Evolutionary conservation across 129 eudicot genomes (phyloP).

Genomic region (Lactuca saligna): DNA sequence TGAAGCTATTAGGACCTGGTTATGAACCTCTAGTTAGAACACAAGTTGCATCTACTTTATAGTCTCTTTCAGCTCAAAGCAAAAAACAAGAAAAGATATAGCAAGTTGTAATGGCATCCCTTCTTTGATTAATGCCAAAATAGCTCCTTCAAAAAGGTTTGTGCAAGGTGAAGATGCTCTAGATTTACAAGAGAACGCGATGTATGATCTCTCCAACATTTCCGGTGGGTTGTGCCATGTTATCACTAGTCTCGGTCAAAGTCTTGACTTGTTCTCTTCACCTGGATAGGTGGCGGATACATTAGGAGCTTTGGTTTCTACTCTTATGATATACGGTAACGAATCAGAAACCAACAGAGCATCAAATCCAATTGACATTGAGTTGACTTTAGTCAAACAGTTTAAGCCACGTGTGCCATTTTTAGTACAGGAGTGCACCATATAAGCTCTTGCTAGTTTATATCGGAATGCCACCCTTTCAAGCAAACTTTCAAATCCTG

Average conservation of each 20-base stretch:
- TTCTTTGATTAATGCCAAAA: slow-evolving; percentile 91
- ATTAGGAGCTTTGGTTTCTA: slow-evolving; percentile 96
- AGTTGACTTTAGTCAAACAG: slow-evolving; percentile 81
- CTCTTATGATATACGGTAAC: slow-evolving; percentile 95
- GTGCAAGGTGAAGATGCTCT: slow-evolving; percentile 99
- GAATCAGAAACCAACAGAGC: slow-evolving; percentile 75
- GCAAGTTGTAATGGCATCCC: slow-evolving; percentile 88
- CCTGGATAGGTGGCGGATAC: slow-evolving; percentile 94
- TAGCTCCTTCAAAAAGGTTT: slow-evolving; percentile 97
- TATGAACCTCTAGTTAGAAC: slow-evolving; percentile 94
- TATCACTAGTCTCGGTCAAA: slow-evolving; percentile 94
- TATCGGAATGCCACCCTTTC: slow-evolving; percentile 75
- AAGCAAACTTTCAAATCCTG: slow-evolving; percentile 70
- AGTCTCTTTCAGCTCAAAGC: slow-evolving; percentile 96
- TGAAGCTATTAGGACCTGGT: slow-evolving; percentile 78
- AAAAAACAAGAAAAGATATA: slow-evolving; percentile 83
- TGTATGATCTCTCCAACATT: slow-evolving; percentile 98
- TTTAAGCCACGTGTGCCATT: slow-evolving; percentile 71
- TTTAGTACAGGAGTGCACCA: slow-evolving; percentile 91
- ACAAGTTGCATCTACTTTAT: slow-evolving; percentile 91
- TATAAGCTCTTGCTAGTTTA: slow-evolving; percentile 98
- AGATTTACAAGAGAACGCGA: slow-evolving; percentile 95
- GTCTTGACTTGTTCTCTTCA: slow-evolving; percentile 92
- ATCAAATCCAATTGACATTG: slow-evolving; percentile 79
- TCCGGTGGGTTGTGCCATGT: slow-evolving; percentile 98